Base-by-base conservation (phyloP, 331 rosid genomes). In the Phaseolus coccineus region DNA sequence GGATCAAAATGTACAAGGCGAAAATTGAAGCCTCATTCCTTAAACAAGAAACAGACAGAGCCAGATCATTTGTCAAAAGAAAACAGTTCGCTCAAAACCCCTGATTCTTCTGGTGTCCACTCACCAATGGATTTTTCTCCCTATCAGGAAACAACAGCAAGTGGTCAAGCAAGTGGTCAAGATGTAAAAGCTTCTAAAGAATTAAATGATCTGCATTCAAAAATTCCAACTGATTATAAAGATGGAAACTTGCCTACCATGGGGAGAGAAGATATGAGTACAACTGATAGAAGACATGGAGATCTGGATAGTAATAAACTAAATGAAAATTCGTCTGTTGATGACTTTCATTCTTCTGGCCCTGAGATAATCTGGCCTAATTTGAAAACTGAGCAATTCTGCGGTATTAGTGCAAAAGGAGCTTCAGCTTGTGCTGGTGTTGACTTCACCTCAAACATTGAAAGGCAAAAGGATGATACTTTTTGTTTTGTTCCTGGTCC, bases 81-180 rank as follows among this genome's bases (percentile, higher is more conserved):
- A 82, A 84, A 55, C 70, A 52, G 83, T 80, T 81, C 84, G 40
- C 76, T 37, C 35, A 82, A 84, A 81, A 82, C 87, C 84, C 85
- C 87, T 56, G 90, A 82, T 77, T 80, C 93, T 75, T 77, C 85
- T 80, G 93, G 90, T 70, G 59, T 83, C 59, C 84, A 62, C 78
- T 90, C 99, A 3, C 99, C 98, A 28, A 93, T 93, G 98, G 98
- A 93, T 80, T 91, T 91, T 85, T 95, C 99, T 80, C 97, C 98
- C 42, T 90, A 89, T 73, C 92, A 82, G 67, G 98, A 87, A 87
- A 84, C 80, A 4, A 74, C 76, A 55, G 83, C 76, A 24, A 80
- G 75, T 62, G 88, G 79, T 85, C 84, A 85, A 55, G 83, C 76
- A 24, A 80, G 75, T 62, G 88, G 79, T 85, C 84, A 85, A 70